Conservation (phyloP, 2,329 filamentous ascomycete species). For the Geosmithia flava region DNA sequence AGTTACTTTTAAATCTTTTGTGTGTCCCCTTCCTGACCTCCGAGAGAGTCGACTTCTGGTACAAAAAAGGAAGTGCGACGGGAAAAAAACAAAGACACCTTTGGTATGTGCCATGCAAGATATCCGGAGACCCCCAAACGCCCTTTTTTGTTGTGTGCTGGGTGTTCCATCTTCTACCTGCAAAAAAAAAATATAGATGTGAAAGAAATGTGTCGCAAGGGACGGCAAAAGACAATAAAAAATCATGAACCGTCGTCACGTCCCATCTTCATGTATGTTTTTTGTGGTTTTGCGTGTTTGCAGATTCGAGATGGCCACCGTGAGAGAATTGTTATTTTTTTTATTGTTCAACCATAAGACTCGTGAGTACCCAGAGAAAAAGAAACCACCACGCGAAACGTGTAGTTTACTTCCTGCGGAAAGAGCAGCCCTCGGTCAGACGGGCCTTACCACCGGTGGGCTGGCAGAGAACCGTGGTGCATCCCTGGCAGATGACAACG, state of each 20-base stretch:
- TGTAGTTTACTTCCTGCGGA: constrained; percentile 93
- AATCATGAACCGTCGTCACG: constrained; percentile 24
- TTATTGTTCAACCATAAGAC: constrained; percentile 25
- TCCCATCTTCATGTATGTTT: constrained; percentile 25
- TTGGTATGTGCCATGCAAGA: constrained; percentile 52
- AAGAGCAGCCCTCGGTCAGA: constrained; percentile 99
- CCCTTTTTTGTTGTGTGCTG: constrained; percentile 40
- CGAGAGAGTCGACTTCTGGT: constrained; percentile 30
- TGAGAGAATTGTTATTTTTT: constrained; percentile 11
- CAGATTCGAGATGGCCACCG: constrained; percentile 47
- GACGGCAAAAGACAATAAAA: neutral
- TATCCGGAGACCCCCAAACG: constrained; percentile 69
- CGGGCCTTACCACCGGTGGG: constrained; percentile 98
- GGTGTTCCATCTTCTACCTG: constrained; percentile 63
- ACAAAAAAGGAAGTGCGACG: constrained; percentile 25
- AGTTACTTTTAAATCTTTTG: constrained; percentile 24
- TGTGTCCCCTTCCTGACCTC: constrained; percentile 19
- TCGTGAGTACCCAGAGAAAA: constrained; percentile 36
- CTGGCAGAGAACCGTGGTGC: constrained; percentile 99
- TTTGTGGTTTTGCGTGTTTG: constrained; percentile 18
- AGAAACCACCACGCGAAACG: constrained; percentile 25
- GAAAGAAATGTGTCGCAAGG: constrained; percentile 31
- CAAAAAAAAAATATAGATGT: constrained; percentile 28
- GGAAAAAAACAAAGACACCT: constrained; percentile 18
- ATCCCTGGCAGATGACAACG: constrained; percentile 99